Conservation (phyloP, 164 flowering plant species). For the Malania oleifera region DNA sequence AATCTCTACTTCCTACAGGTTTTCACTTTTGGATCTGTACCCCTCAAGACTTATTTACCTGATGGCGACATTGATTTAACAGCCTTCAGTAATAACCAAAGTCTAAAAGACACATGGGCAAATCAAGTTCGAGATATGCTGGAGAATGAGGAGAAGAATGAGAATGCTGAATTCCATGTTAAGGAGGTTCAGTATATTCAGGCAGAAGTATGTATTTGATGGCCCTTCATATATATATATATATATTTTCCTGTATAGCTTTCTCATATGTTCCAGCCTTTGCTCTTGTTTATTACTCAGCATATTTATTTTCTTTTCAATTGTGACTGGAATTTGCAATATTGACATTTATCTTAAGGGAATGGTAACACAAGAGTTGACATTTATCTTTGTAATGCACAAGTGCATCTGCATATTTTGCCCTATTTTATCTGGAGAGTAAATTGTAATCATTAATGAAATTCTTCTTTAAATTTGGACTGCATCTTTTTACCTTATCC, state of each 20-base stretch:
- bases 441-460: no score
- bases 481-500: no score
- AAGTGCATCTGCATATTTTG: no score
- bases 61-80: conserved; percentile 98
- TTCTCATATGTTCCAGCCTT: not conserved
- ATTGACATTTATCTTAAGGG: no score
- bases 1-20: conserved; percentile 41
- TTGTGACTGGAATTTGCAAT: no score
- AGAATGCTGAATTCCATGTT: conserved; percentile 87
- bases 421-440: no score
- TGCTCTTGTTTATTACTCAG: not conserved
- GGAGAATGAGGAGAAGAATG: conserved; percentile 86
- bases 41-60: conserved; percentile 93
- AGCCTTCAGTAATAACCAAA: conserved; percentile 60
- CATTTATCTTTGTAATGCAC: no score
- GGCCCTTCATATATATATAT: not conserved
- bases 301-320: no score
- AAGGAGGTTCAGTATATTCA: conserved; percentile 96
- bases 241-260: not conserved
- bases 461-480: no score
- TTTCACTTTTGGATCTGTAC: conserved; percentile 92
- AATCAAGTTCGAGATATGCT: conserved; percentile 74
- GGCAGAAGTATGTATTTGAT: conserved; percentile 65
- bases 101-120: conserved; percentile 80
- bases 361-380: no score